Percentiles rank a stretch among this genome's conserved stretches.
Conservation (phyloP, 257 asterid species). For the Scutellaria galericulata region DNA sequence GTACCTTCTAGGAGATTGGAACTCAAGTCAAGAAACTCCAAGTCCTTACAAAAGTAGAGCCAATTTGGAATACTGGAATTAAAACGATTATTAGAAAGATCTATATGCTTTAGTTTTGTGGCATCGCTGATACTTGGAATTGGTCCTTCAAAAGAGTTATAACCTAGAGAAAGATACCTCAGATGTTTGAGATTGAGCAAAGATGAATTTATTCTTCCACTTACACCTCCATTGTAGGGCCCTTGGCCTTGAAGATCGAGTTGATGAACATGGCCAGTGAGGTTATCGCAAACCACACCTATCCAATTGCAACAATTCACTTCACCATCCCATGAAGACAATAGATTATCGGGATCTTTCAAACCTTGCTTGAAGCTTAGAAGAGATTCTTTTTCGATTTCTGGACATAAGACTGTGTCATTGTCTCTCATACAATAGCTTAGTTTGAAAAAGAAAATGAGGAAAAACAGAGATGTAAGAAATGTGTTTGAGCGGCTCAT, state of each 20-base stretch:
- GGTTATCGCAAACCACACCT: too few species aligned
- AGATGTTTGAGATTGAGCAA: slow-evolving; percentile 38
- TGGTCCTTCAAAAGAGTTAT: slow-evolving; percentile 2
- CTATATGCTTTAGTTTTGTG: slow-evolving; percentile 28
- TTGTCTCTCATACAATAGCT: background rate
- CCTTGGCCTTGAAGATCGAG: background rate
- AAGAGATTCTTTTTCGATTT: slow-evolving; percentile 32
- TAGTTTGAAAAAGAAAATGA: background rate
- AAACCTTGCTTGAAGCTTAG: slow-evolving; percentile 24
- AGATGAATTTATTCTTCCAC: slow-evolving; percentile 29
- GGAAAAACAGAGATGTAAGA: background rate
- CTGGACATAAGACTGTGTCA: background rate
- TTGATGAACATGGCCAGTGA: too few species aligned
- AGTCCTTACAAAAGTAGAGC: slow-evolving; percentile 33
- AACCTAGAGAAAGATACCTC: slow-evolving; percentile 12
- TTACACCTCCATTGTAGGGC: background rate
- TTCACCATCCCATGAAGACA: slow-evolving; percentile 29
- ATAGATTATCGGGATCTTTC: background rate
- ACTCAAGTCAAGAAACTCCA: background rate
- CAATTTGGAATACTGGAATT: slow-evolving; percentile 38
- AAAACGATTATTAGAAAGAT: slow-evolving; percentile 25
- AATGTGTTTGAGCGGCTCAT: background rate
- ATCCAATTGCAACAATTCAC: too few species aligned
- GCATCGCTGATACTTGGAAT: slow-evolving; percentile 17
- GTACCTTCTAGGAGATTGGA: slow-evolving; percentile 30